phyloP scores from a whole-genome alignment of 306 rosid genomes.

The Begonia peltatifolia region DNA sequence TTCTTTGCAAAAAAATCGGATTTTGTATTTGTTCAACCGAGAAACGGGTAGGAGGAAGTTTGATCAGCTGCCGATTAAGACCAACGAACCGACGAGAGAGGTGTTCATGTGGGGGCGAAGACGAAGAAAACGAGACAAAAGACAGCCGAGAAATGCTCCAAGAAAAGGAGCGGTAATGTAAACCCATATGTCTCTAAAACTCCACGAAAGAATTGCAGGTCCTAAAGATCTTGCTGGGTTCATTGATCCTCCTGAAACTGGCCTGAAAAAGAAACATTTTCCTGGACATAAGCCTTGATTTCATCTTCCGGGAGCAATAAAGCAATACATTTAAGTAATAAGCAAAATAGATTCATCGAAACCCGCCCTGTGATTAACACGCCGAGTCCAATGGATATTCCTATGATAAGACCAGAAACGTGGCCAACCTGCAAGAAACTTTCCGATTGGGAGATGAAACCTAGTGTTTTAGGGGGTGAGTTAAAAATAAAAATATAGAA shows the following conservation, averaged over 20 bases:
- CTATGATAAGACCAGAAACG: conserved; percentile 66
- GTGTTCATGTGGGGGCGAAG: no score
- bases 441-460: background rate
- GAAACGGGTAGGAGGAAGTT: no score
- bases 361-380: conserved; percentile 67
- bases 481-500: background rate
- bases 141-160: conserved; percentile 25
- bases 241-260: conserved; percentile 84
- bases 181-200: conserved; percentile 55
- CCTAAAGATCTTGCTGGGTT: conserved; percentile 88
- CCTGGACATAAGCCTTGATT: no score
- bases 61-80: no score
- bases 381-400: conserved; percentile 56
- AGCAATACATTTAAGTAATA: background rate
- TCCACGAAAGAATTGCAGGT: conserved; percentile 63
- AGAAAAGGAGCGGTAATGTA: conserved; percentile 48
- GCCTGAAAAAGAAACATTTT: conserved; percentile 23
- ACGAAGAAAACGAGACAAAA: no score
- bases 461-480: no score
- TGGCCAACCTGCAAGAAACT: conserved; percentile 38
- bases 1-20: no score
- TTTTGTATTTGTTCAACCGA: no score
- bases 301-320: no score
- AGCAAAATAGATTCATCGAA: no score
- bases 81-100: no score